Percentiles rank a stretch among this genome's conserved stretches.
Evolutionary conservation across 169 alveolate genomes (phyloP).

Genomic region (Plasmodium cynomolgi): DNA sequence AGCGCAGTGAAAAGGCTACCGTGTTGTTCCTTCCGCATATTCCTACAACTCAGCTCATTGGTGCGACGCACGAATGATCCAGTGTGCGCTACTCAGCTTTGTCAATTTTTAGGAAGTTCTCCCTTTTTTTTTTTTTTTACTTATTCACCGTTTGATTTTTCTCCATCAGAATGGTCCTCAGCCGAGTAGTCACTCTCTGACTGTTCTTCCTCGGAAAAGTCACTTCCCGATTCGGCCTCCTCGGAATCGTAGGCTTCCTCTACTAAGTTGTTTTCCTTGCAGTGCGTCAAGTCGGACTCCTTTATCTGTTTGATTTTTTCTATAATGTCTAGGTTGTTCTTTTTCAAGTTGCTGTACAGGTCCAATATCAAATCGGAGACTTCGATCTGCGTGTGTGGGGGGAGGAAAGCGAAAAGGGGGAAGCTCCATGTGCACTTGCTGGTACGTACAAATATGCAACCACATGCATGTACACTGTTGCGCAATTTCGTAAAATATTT

Average conservation of each 20-base stretch:
- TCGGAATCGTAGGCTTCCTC: background rate
- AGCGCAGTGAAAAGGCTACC: background rate
- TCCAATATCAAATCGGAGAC: slow-evolving; percentile 65
- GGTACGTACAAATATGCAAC: background rate
- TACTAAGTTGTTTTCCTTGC: slow-evolving; percentile 36
- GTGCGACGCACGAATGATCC: background rate
- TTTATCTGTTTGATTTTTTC: slow-evolving; percentile 42
- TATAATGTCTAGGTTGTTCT: slow-evolving; percentile 34
- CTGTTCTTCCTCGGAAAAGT: slow-evolving; percentile 18
- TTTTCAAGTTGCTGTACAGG: slow-evolving; percentile 42
- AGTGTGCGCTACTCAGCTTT: background rate
- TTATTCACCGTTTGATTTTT: background rate
- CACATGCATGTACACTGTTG: background rate
- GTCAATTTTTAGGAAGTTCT: background rate
- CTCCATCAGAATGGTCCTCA: background rate
- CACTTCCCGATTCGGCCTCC: slow-evolving; percentile 21
- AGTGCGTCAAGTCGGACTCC: slow-evolving; percentile 14
- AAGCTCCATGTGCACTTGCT: background rate
- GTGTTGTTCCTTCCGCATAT: background rate
- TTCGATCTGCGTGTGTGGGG: slow-evolving; percentile 22
- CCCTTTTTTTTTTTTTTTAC: background rate
- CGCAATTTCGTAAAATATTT: background rate
- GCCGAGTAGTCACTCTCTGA: slow-evolving; percentile 5
- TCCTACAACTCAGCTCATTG: background rate
- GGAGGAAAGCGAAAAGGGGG: background rate